Percentiles rank a stretch among this genome's conserved stretches.
These are phyloP conservation scores for Eucalyptus microcorys DNA, from an alignment of 345 rosid genomes.

Conservation along the genomic window DNA sequence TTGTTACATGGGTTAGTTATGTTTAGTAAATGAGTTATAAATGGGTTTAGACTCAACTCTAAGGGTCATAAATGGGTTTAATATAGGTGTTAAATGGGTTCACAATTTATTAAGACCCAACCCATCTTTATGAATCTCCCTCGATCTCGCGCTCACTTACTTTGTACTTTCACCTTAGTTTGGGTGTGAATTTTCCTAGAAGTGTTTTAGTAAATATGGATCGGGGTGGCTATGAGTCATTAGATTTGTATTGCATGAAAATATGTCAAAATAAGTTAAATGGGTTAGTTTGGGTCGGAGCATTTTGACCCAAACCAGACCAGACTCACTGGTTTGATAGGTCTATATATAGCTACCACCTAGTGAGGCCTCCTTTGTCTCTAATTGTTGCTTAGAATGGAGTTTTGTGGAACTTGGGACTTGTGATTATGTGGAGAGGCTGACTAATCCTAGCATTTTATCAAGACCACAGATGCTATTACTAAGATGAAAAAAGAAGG, in stretches of 20 bases:
- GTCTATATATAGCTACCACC: neutral
- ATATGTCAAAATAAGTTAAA: neutral
- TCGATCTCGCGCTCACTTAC: neutral
- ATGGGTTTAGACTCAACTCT: neutral
- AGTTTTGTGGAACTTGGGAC: neutral
- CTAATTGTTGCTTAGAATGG: neutral
- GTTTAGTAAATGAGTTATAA: neutral
- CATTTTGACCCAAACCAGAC: neutral
- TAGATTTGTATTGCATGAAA: neutral
- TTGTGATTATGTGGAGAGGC: neutral
- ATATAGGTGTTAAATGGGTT: neutral
- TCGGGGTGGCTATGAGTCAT: neutral
- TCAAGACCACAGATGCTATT: neutral
- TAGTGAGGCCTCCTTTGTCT: neutral
- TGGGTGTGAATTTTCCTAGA: neutral
- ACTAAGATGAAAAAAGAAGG: neutral
- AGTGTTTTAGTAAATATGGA: neutral
- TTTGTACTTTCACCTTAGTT: neutral
- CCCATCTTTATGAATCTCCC: neutral
- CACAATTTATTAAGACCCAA: neutral
- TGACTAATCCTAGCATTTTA: neutral
- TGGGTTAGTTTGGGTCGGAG: neutral
- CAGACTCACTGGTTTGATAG: neutral
- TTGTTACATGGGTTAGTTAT: neutral
- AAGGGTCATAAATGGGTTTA: neutral